A percentile compares a stretch with the other conserved stretches of the same genome.
Evolutionary conservation across 768 basidiomycete species (phyloP).

Genomic region (Russula lepida): DNA sequence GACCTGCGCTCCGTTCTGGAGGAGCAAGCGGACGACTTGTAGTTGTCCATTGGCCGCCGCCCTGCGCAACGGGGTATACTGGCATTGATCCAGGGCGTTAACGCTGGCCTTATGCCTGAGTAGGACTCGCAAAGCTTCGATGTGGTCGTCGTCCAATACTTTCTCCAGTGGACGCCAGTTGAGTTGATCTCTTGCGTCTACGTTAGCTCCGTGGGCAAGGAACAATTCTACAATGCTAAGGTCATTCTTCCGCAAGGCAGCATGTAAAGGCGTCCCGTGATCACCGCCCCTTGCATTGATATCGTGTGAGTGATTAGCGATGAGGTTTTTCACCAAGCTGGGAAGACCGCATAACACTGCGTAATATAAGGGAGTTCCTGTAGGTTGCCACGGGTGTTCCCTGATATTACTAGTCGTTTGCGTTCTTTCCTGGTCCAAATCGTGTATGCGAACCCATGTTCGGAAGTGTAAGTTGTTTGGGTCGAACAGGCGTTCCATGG

Average conservation of each 20-base stretch:
- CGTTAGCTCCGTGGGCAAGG: neutral
- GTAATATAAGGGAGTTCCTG: neutral
- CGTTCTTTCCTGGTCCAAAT: neutral
- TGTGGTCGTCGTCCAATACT: neutral
- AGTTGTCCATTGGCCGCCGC: neutral
- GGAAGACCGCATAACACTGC: neutral
- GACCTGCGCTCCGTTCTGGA: conserved; percentile 1
- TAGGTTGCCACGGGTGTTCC: neutral
- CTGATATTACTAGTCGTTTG: neutral
- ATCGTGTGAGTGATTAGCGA: neutral
- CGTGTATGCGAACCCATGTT: neutral
- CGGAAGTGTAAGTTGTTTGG: neutral
- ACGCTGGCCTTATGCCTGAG: neutral
- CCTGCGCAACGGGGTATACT: neutral
- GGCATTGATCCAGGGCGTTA: neutral
- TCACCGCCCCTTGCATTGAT: neutral
- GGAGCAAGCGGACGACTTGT: neutral
- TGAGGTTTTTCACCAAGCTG: neutral
- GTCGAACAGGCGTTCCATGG: neutral
- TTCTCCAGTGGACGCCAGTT: neutral
- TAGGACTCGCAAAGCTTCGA: neutral
- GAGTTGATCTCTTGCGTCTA: neutral
- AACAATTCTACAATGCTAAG: neutral
- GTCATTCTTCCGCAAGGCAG: neutral
- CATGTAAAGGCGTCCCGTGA: neutral